Evolutionary conservation across 805 yeast genomes (phyloP), one percentile per base, ranked within the genome.

Genomic region (Yamadazyma kitorensis): DNA sequence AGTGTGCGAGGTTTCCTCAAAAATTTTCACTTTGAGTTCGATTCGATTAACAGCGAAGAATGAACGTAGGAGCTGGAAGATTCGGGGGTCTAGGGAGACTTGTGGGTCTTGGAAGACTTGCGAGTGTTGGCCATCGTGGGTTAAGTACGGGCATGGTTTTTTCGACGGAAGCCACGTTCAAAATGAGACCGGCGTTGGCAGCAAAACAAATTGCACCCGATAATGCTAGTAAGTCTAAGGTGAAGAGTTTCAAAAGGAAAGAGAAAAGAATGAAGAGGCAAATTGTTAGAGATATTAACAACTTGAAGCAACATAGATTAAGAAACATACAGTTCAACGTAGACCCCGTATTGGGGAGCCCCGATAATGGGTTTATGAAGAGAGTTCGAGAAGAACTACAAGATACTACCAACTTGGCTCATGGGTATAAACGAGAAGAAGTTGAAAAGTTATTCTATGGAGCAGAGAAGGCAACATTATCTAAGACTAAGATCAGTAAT

Each of bases 321-420:
- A 54, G 51, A 33, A 58, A 58, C 32, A 51, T 55, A 14, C 46
- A 51, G 31, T 65, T 61, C 44, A 39, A 52, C 28, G 68, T 84
- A 19, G 97, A 89, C 59, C 97, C 97, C 1, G 95, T 89, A 4
- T 70, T 88, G 34, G 97, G 97, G 7, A 71, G 70, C 36, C 60
- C 76, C 4, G 62, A 73, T 33, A 79, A 79, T 39, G 79, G 84
- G 6, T 88, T 89, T 50, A 61, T 88, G 29, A 59, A 61, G 28
- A 76, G 96, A 59, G 64, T 88, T 35, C 67, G 70, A 40, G 76
- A 86, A 22, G 82, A 81, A 43, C 59, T 82, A 29, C 67, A 70
- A 27, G 93, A 86, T 54, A 39, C 37, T 5, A 67, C 70, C 37
- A 78, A 76, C 33, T 67, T 85, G 53, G 71, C 83, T 11, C 70